Evolutionary conservation across 169 alveolate genomes (phyloP).

Genomic region (Pseudocohnilembus persalinus): DNA sequence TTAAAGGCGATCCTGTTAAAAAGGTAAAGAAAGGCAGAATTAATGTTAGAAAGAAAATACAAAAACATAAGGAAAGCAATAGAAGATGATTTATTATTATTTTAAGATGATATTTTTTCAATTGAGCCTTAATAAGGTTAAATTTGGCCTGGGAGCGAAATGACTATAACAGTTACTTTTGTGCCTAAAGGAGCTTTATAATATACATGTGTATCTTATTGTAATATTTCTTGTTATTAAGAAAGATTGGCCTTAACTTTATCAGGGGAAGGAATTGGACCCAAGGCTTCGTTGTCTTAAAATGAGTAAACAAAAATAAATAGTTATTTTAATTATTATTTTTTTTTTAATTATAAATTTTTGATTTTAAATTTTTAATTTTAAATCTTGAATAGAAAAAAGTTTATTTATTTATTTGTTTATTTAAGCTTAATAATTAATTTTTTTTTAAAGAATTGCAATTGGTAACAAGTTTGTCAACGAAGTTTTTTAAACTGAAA

Average conservation of each 20-base stretch:
- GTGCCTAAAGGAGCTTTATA: conserved; percentile 90
- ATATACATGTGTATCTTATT: conserved; percentile 89
- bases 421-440: no score
- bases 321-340: no score
- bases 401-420: no score
- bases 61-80: conserved; percentile 51
- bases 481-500: conserved; percentile 72
- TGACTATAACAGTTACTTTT: conserved; percentile 89
- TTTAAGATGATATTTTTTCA: conserved; percentile 87
- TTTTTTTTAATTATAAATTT: no score
- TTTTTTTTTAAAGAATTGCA: conserved; percentile 40
- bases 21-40: conserved; percentile 77
- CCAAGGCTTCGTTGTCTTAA: conserved; percentile 86
- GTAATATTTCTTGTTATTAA: conserved; percentile 88
- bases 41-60: conserved; percentile 46
- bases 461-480: conserved; percentile 91
- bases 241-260: conserved; percentile 90
- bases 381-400: no score
- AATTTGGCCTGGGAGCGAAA: conserved; percentile 90
- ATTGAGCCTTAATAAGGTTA: conserved; percentile 90
- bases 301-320: conserved; percentile 61
- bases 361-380: no score
- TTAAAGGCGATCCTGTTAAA: conserved; percentile 50
- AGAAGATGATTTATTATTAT: conserved; percentile 85
- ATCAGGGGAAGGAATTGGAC: conserved; percentile 93